Conservation (phyloP, 805 yeast species). For the Metschnikowia reukaufii region DNA sequence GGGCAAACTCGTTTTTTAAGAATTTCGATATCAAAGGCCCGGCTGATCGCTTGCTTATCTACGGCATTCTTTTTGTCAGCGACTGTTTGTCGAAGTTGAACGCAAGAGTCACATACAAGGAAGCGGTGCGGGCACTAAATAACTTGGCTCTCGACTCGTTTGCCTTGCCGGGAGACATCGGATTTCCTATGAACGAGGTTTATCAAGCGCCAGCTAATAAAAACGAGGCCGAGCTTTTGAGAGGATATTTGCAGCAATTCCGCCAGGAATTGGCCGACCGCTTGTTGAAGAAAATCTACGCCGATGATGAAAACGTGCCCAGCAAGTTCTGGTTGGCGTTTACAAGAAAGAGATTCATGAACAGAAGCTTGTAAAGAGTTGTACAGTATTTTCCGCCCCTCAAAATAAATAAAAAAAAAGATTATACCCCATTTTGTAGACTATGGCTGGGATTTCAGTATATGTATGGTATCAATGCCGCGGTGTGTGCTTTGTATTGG, state of each 20-base stretch:
- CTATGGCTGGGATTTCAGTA: no score
- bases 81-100: constrained; percentile 73
- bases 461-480: constrained; percentile 32
- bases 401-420: no score
- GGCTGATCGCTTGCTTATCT: constrained; percentile 87
- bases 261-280: constrained; percentile 91
- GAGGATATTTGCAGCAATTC: constrained; percentile 83
- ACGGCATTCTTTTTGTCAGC: constrained; percentile 87
- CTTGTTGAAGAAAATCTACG: constrained; percentile 70
- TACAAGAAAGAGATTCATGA: constrained; percentile 94
- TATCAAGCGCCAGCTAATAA: constrained; percentile 72
- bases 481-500: constrained; percentile 24
- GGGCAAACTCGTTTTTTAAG: constrained; percentile 95
- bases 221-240: constrained; percentile 73
- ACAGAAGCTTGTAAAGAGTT: constrained; percentile 62
- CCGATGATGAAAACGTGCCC: constrained; percentile 58
- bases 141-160: constrained; percentile 86
- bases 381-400: no score
- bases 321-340: constrained; percentile 96
- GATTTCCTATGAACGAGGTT: constrained; percentile 86
- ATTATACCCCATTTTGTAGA: no score
- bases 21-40: constrained; percentile 97
- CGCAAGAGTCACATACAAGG: constrained; percentile 48
- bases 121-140: constrained; percentile 68
- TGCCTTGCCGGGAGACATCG: constrained; percentile 91